These are phyloP conservation scores for Penicillium arizonense DNA, from an alignment of 495 filamentous ascomycete genomes.

Conservation along the genomic window DNA sequence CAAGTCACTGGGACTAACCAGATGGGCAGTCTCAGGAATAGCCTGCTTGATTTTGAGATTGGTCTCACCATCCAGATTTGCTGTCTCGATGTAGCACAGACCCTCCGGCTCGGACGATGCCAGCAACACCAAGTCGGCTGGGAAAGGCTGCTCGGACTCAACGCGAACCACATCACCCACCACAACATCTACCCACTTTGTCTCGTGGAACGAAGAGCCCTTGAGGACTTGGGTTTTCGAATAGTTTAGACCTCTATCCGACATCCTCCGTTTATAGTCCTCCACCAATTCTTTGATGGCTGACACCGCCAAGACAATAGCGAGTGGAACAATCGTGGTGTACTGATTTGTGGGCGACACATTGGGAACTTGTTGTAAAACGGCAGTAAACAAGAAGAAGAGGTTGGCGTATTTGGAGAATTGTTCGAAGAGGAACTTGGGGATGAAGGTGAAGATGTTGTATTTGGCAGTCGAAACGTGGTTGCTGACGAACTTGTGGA, in stretches of 20 bases:
- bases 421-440: conserved; percentile 98
- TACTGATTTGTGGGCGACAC: conserved; percentile 93
- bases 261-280: conserved; percentile 85
- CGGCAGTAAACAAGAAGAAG: conserved; percentile 98
- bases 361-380: conserved; percentile 91
- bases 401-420: conserved; percentile 99
- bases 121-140: conserved; percentile 87
- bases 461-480: conserved; percentile 98
- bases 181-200: conserved; percentile 88
- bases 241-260: conserved; percentile 84
- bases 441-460: conserved; percentile 90
- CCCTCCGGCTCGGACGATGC: conserved; percentile 97
- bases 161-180: conserved; percentile 95
- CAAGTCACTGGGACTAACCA: conserved; percentile 85
- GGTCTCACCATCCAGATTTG: conserved; percentile 96
- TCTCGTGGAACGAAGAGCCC: conserved; percentile 81
- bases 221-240: conserved; percentile 82
- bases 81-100: conserved; percentile 98
- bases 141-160: conserved; percentile 94
- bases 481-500: conserved; percentile 90
- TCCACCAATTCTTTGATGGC: conserved; percentile 94
- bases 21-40: conserved; percentile 84
- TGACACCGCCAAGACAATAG: conserved; percentile 86
- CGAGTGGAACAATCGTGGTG: conserved; percentile 92
- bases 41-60: conserved; percentile 99